Evolutionary conservation across 108 stramenopile species (phyloP).

Genomic region (Discostella stelligeroides): DNA sequence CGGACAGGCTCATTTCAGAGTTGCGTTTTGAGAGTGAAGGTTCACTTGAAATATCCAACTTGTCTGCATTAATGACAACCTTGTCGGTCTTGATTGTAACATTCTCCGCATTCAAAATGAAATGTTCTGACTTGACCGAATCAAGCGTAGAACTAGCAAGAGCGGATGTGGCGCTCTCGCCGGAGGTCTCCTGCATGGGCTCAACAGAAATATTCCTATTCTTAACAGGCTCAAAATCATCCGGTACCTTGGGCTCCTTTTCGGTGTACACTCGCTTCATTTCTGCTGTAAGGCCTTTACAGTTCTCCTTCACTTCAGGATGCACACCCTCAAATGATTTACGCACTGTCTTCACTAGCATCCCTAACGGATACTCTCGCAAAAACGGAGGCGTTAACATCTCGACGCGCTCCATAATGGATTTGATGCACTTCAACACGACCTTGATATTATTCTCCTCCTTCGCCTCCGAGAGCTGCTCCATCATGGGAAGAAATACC

Average conservation of each 20-base stretch:
- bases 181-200: conserved; percentile 1
- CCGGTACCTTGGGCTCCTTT: conserved; percentile 40
- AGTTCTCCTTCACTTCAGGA: conserved; percentile 41
- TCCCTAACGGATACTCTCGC: conserved; percentile 41
- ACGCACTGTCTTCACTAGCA: conserved; percentile 48
- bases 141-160: not conserved
- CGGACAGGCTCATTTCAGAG: conserved; percentile 14
- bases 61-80: not conserved
- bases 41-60: not conserved
- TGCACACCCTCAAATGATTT: conserved; percentile 46
- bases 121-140: not conserved
- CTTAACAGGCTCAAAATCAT: conserved; percentile 54
- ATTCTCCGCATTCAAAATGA: conserved; percentile 5
- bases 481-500: conserved; percentile 48
- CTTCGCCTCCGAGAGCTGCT: conserved; percentile 36
- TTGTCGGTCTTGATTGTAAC: not conserved
- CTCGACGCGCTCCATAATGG: conserved; percentile 33
- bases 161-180: not conserved
- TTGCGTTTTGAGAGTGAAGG: not conserved
- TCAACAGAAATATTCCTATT: conserved; percentile 13
- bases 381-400: conserved; percentile 55
- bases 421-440: conserved; percentile 30
- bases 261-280: conserved; percentile 54
- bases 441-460: conserved; percentile 29
- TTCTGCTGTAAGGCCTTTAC: conserved; percentile 48